These are phyloP conservation scores for Coleophoma crateriformis DNA, from an alignment of 2,329 filamentous ascomycete genomes.

Conservation along the genomic window DNA sequence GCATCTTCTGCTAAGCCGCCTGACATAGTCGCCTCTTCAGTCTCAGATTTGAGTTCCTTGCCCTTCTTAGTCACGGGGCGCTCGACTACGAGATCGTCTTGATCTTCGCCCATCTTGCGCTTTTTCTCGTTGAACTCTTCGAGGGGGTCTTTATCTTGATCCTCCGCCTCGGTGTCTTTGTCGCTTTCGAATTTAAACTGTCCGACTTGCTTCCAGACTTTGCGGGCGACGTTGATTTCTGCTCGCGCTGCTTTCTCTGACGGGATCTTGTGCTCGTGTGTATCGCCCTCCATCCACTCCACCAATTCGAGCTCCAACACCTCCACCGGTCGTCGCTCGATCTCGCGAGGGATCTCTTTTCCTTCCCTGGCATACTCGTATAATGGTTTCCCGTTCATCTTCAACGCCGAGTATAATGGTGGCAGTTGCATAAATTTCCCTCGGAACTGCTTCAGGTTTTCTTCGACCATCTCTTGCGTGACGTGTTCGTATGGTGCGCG, in stretches of 20 bases:
- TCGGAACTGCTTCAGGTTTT: constrained; percentile 67
- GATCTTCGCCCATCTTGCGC: constrained; percentile 22
- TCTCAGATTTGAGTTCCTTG: constrained; percentile 5
- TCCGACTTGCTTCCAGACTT: constrained; percentile 53
- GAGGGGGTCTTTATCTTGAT: constrained; percentile 25
- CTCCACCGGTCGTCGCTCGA: constrained; percentile 73
- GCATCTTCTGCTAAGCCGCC: constrained; percentile 17
- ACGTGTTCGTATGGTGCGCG: constrained; percentile 74
- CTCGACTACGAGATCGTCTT: constrained; percentile 24
- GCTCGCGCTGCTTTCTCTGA: constrained; percentile 68
- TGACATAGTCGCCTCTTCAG: constrained; percentile 22
- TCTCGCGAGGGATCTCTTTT: constrained; percentile 77
- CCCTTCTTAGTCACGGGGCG: constrained; percentile 17
- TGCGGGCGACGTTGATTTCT: constrained; percentile 72
- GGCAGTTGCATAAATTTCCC: constrained; percentile 87
- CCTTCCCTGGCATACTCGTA: constrained; percentile 96
- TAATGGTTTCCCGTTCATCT: constrained; percentile 87
- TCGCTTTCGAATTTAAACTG: background rate
- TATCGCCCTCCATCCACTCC: constrained; percentile 79
- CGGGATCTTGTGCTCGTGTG: constrained; percentile 76
- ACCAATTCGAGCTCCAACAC: constrained; percentile 73
- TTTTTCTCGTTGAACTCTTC: constrained; percentile 25
- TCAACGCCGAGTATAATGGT: constrained; percentile 86
- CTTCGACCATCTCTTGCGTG: constrained; percentile 71
- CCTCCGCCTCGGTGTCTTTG: constrained; percentile 16